A percentile compares a stretch with the other conserved stretches of the same genome.
These are phyloP conservation scores for Crotalaria pallida DNA, from an alignment of 306 rosid species.

Conservation along the genomic window DNA sequence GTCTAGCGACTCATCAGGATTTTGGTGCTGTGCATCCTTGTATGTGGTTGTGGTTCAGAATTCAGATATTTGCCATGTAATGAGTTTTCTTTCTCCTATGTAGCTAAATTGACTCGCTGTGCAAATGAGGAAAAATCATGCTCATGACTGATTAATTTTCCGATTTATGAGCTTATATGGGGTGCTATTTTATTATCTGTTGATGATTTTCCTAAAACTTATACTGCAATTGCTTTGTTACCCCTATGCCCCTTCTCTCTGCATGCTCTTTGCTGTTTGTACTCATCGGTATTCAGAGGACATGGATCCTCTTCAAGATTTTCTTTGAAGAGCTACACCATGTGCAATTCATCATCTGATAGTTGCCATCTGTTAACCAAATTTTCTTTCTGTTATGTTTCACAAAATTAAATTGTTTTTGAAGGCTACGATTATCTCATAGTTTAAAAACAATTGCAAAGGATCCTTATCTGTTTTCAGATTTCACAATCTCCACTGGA, in stretches of 20 bases:
- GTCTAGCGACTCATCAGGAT: slow-evolving; percentile 22
- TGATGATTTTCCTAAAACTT: neutral
- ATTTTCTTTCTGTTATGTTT: neutral
- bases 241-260: neutral
- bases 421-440: neutral
- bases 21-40: slow-evolving; percentile 1
- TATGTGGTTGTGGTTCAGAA: slow-evolving; percentile 10
- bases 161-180: neutral
- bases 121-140: neutral
- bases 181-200: neutral
- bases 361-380: neutral
- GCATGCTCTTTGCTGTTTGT: neutral
- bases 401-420: neutral
- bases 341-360: neutral
- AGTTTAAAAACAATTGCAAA: neutral
- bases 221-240: slow-evolving; percentile 8
- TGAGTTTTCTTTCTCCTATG: slow-evolving; percentile 8
- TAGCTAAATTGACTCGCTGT: neutral
- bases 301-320: too few species aligned
- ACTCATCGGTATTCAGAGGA: neutral
- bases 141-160: slow-evolving; percentile 2
- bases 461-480: neutral
- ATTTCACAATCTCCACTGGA: neutral
- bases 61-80: slow-evolving; percentile 4
- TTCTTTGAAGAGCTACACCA: neutral